Base-by-base conservation (phyloP, 306 rosid genomes). In the Acmispon strigosus region DNA sequence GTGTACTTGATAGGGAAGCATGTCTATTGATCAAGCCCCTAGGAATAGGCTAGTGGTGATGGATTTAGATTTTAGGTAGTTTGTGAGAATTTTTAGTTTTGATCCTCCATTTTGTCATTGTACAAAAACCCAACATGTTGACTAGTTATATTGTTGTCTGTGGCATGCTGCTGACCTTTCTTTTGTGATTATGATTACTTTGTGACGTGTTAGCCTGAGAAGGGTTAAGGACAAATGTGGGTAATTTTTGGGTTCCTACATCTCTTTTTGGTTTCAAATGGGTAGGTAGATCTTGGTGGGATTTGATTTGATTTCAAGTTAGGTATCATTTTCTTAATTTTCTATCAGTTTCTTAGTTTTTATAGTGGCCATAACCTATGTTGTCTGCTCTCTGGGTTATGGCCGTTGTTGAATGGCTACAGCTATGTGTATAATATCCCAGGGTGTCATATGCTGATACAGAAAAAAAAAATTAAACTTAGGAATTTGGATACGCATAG, bases 141-240 rank as follows among this genome's bases (percentile, higher is more conserved):
- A 61, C 17, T 77, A 48, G 17, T 42, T 52, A 69, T 18, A 13
- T 65, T 53, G 4, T 58, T 42, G 22, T 69, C 69, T 66, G 34
- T 65, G 64, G 73, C 42, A 47, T 19, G 16, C 19, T 57, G 37
- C 37, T 64, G 56, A 16, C 61, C 39, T 69, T 44, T 66, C n/a
- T n/a, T 4, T 10, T 22, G 17, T 70, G 20, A 20, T 57, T 49
- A 66, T 41, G 10, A n/a, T 27, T 37, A 58, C 6, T 55, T 16
- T 27, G 74, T n/a, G n/a, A n/a, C n/a, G n/a, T 65, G n/a, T 36
- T 74, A 36, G 19, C 60, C 66, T 27, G 60, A 64, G 70, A 50
- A n/a, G 18, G 7, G 2, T 6, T 65, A 17, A n/a, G 34, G 48
- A 55, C 58, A 56, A 17, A 39, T 39, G 45, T 10, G 14, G 59